A percentile compares a stretch with the other conserved stretches of the same genome.
These are phyloP conservation scores for Conoideocrella luteorostrata DNA, from an alignment of 2,329 filamentous ascomycete species.

Conservation along the genomic window DNA sequence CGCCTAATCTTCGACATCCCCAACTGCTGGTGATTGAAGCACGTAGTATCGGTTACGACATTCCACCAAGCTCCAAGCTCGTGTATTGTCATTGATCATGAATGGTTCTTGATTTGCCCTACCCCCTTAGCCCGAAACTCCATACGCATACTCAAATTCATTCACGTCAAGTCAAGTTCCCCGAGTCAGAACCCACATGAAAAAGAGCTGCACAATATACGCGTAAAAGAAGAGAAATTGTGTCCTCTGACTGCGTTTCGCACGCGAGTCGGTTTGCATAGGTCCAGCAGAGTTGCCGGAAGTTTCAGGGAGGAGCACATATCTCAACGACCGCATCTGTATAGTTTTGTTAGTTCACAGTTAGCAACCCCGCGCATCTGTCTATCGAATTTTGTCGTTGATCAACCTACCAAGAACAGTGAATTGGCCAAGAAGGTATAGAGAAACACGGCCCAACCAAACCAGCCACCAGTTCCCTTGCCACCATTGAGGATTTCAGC, in stretches of 20 bases:
- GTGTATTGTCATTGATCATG: no score
- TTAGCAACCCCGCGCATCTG: no score
- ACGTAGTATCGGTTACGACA: no score
- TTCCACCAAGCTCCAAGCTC: no score
- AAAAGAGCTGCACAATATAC: slow-evolving; percentile 86
- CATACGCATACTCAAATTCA: no score
- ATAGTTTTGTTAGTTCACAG: not conserved
- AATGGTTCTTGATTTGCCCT: no score
- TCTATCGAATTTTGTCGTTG: not conserved
- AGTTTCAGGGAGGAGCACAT: slow-evolving; percentile 86
- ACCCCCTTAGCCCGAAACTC: no score
- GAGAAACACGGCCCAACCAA: slow-evolving; percentile 80
- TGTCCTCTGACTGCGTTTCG: slow-evolving; percentile 79
- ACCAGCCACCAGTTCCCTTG: slow-evolving; percentile 77
- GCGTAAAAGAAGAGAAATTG: slow-evolving; percentile 93
- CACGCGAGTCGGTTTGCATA: slow-evolving; percentile 67
- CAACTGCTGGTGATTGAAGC: no score
- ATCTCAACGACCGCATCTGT: slow-evolving; percentile 88
- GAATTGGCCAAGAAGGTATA: slow-evolving; percentile 95
- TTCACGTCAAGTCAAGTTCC: slow-evolving; percentile 22
- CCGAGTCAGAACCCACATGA: slow-evolving; percentile 73
- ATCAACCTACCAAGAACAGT: slow-evolving; percentile 72
- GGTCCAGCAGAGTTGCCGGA: slow-evolving; percentile 57
- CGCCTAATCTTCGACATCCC: no score
- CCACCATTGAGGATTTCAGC: slow-evolving; percentile 73